Base-by-base conservation (phyloP, 1,139 yeast species). In the Yamadazyma dushanensis region DNA sequence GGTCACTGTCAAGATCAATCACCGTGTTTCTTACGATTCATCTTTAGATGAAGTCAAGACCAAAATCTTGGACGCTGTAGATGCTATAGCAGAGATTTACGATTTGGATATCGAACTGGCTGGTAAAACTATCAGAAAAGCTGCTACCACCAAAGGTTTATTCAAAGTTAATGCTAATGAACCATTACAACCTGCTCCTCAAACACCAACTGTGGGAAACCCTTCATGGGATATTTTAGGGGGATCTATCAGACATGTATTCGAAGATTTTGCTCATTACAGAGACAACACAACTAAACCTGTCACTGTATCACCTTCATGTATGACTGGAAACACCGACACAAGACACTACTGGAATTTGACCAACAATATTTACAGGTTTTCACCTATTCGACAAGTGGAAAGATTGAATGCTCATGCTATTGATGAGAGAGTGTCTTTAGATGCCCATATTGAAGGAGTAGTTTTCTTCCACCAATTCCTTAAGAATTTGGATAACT, bases 391-490 rank as follows among this genome's bases (percentile, higher is more conserved):
- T 5, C 26, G 43, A 8, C 53, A 53, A 25, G 36, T 47, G 2
- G 31, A 32, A 20, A 32, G 35, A 21, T 16, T 20, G 16, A 50
- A 49, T 41, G 60, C 61, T 35, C 90, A 83, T 54, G 77, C 83
- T 11, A 78, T 81, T 11, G 70, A 82, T 48, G 92, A 82, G 51
- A 69, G 66, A 35, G 63, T 78, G 28, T 60, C 64, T 5, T 56
- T 78, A 39, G 71, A 72, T 25, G 66, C 73, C 16, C 86, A 81
- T 49, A 50, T 83, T 39, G 76, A 76, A 39, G 65, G 75, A 3
- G 69, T 80, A 30, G 83, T 81, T 0, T 82, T 80, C 56, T 69
- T 72, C 54, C 79, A 79, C 54, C 76, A 76, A 44, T 77, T 42
- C 8, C 16, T 42, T 5, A 33, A 37, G 31, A 42, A 40, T 22